These are phyloP conservation scores for Thermothelomyces thermophilus DNA, from an alignment of 2,329 filamentous ascomycete species.

Conservation along the genomic window DNA sequence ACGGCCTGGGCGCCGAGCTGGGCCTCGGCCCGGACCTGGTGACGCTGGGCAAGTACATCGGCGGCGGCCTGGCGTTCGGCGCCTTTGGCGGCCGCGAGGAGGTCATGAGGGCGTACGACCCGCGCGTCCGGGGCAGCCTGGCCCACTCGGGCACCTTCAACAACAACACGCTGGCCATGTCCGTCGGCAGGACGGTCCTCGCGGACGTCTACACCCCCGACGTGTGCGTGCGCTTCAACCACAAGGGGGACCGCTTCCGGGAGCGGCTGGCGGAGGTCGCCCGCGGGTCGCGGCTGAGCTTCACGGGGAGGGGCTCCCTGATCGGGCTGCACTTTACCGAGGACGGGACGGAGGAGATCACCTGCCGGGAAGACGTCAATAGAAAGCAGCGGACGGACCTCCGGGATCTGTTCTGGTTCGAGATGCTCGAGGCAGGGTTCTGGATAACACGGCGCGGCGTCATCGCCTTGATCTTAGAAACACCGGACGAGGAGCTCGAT, in stretches of 20 bases:
- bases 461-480: slow-evolving; percentile 36
- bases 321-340: slow-evolving; percentile 28
- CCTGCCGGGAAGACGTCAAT: slow-evolving; percentile 27
- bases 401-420: slow-evolving; percentile 40
- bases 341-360: slow-evolving; percentile 26
- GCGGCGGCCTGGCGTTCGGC: slow-evolving; percentile 52
- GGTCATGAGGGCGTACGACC: slow-evolving; percentile 48
- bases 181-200: slow-evolving; percentile 36
- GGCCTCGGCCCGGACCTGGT: slow-evolving; percentile 49
- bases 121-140: slow-evolving; percentile 33
- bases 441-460: slow-evolving; percentile 38
- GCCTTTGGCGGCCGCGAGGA: slow-evolving; percentile 48
- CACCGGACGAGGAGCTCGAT: slow-evolving; percentile 35
- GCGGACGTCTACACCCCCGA: slow-evolving; percentile 27
- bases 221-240: slow-evolving; percentile 24
- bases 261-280: slow-evolving; percentile 17
- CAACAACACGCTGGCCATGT: slow-evolving; percentile 50
- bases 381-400: slow-evolving; percentile 29
- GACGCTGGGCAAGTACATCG: slow-evolving; percentile 52
- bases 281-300: slow-evolving; percentile 23
- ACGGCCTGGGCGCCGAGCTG: slow-evolving; percentile 41
- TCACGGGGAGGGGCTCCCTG: slow-evolving; percentile 25
- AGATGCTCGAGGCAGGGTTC: slow-evolving; percentile 39
- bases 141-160: slow-evolving; percentile 57
- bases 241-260: slow-evolving; percentile 25